Evolutionary conservation across 768 basidiomycete species (phyloP), one percentile per base, ranked within the genome.

Genomic region (Holtermanniella nyarrowii): DNA sequence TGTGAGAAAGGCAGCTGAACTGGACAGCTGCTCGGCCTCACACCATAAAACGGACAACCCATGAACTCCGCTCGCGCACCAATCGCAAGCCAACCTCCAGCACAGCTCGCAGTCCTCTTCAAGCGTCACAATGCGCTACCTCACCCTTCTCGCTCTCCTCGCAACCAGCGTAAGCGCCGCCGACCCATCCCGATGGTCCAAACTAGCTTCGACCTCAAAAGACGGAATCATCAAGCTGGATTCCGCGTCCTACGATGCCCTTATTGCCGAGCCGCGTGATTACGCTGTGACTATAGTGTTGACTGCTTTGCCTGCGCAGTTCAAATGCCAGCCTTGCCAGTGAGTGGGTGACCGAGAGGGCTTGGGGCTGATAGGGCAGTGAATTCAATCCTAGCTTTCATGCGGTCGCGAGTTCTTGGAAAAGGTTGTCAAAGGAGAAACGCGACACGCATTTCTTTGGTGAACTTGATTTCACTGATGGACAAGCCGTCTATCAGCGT

Each of bases 321-420:
- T 87, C 65, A 85, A 82, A 70, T 99, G 95, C 70, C 71, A 69
- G n/a, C 93, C 91, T 43, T 99, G 95, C 85, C 84, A 76, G 91
- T 88, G 61, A 73, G 86, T 78, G 4, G n/a, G n/a, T n/a, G n/a
- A n/a, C n/a, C n/a, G n/a, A n/a, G n/a, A n/a, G n/a, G n/a, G n/a
- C n/a, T n/a, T n/a, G n/a, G n/a, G n/a, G n/a, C n/a, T n/a, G n/a
- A n/a, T n/a, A 60, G 58, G 54, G 45, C 69, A 93, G 89, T 69
- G 80, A 86, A 60, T 93, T 96, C 65, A 80, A 85, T 46, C 88
- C 91, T 5, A 76, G 82, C 4, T 95, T 82, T 79, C 77, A 77
- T n/a, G 74, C 81, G 2, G 83, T 93, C 12, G 85, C 86, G 27
- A 81, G 81, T 61, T 81, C 87, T n/a, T 96, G 90, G 90, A 68